Evolutionary conservation across 768 basidiomycete genomes (phyloP).

Genomic region (Leucocoprinus leucothites): DNA sequence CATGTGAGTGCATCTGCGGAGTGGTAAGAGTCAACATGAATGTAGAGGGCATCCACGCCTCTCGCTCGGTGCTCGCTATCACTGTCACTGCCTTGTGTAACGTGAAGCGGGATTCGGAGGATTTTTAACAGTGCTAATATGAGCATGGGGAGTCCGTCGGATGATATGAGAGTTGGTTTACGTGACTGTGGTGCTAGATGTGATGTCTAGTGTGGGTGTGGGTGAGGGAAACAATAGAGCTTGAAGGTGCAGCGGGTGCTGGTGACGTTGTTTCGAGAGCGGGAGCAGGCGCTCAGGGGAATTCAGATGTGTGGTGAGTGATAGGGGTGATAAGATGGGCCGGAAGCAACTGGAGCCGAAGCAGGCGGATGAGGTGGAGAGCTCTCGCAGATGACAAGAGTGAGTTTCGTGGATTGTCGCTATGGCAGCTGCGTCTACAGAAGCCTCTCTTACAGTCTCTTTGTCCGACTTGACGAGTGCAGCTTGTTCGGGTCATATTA

Average conservation of each 20-base stretch:
- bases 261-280: neutral
- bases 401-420: neutral
- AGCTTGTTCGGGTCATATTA: constrained; percentile 56
- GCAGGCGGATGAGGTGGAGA: neutral
- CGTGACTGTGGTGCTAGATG: constrained; percentile 10
- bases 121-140: constrained; percentile 95
- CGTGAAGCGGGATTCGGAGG: constrained; percentile 76
- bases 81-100: constrained; percentile 27
- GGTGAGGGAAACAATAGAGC: neutral
- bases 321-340: constrained; percentile 5
- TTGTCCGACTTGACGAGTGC: neutral
- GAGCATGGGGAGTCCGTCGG: constrained; percentile 89
- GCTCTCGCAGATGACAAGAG: neutral
- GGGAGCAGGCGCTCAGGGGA: neutral
- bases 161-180: constrained; percentile 59
- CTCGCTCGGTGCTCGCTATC: constrained; percentile 32
- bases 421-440: no score
- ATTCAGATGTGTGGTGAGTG: neutral
- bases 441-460: no score
- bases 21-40: constrained; percentile 13
- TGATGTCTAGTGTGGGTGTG: no score
- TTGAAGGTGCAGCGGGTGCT: neutral
- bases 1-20: no score
- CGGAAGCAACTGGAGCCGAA: neutral
- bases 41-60: constrained; percentile 19